These are phyloP conservation scores for Wickerhamiella domercqiae DNA, from an alignment of 805 yeast species.

Conservation along the genomic window DNA sequence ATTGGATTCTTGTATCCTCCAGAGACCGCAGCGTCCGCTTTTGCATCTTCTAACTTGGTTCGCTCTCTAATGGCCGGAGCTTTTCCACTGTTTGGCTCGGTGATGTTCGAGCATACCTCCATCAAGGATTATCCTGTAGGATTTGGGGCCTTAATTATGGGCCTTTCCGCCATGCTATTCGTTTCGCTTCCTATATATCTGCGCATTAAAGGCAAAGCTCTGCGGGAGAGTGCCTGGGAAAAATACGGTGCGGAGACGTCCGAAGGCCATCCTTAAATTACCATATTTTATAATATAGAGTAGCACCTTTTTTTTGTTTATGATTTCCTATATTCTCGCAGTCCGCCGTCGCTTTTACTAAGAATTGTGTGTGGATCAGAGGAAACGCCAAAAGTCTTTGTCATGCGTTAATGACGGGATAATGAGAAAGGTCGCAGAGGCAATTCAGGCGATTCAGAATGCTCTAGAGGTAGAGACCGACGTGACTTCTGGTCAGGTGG, in stretches of 20 bases:
- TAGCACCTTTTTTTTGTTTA: no score
- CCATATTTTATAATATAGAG: no score
- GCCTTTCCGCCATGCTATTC: conserved; percentile 29
- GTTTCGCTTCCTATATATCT: conserved; percentile 32
- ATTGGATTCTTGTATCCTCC: conserved; percentile 35
- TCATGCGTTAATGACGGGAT: no score
- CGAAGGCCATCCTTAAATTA: no score
- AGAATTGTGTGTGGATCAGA: no score
- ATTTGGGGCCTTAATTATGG: conserved; percentile 39
- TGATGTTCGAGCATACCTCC: conserved; percentile 33
- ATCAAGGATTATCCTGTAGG: conserved; percentile 38
- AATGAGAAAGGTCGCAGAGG: not conserved
- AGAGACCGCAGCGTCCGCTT: conserved; percentile 38
- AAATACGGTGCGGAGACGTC: no score
- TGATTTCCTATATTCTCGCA: no score
- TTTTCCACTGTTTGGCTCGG: conserved; percentile 48
- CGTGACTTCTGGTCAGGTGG: conserved; percentile 1
- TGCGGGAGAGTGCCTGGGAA: conserved; percentile 6
- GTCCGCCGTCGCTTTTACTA: no score
- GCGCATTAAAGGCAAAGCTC: conserved; percentile 5
- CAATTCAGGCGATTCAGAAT: not conserved
- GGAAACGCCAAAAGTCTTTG: no score
- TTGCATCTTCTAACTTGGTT: conserved; percentile 40
- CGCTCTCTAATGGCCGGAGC: conserved; percentile 40
- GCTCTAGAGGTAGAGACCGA: conserved; percentile 1